Base-by-base conservation (phyloP, 78 protist species). In the Emiliania huxleyi region DNA sequence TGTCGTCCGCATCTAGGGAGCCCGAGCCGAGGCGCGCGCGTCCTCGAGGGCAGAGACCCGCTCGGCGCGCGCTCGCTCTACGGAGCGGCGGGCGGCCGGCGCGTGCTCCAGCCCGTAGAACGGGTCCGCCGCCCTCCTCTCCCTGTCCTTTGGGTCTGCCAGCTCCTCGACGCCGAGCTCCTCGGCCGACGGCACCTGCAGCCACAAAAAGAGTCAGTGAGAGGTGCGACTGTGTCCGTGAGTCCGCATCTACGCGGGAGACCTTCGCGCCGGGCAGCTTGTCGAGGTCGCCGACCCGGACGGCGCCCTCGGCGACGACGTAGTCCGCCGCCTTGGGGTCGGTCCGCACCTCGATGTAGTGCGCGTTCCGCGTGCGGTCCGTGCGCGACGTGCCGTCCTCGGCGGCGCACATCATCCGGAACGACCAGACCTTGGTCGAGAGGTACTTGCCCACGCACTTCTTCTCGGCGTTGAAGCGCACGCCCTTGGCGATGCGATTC, bases 401-500 rank as follows among this genome's bases (percentile, higher is more conserved):
- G 23, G 37, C 44, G 92, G 85, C 97, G 87, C 98, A 97, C 55
- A 88, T 85, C 97, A 97, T 94, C 12, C 45, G 37, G 71, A 97
- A 97, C 33, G 69, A 44, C 45, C 88, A 81, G n/a, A 97, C 95
- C 44, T 90, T 93, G 19, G 98, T 96, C 35, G 95, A 48, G 40
- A 92, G 88, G 94, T 96, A 97, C 42, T 95, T 96, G 48, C 96
- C 98, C 6, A 91, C 93, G 0, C 29, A 11, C 81, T 96, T 94
- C 97, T 97, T 97, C 93, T 97, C 97, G 15, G 98, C 98, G 44
- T 97, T 97, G 83, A 90, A 97, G 26, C 98, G 95, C 43, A 94
- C 96, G n/a, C 98, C 98, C 91, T 94, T 81, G 4, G 95, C 98
- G 42, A 97, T 96, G 92, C 94, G 96, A 48, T 33, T n/a, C 8